Evolutionary conservation across 2,329 filamentous ascomycete genomes (phyloP), one percentile per base, ranked within the genome.

Genomic region (Ophiostoma montium): DNA sequence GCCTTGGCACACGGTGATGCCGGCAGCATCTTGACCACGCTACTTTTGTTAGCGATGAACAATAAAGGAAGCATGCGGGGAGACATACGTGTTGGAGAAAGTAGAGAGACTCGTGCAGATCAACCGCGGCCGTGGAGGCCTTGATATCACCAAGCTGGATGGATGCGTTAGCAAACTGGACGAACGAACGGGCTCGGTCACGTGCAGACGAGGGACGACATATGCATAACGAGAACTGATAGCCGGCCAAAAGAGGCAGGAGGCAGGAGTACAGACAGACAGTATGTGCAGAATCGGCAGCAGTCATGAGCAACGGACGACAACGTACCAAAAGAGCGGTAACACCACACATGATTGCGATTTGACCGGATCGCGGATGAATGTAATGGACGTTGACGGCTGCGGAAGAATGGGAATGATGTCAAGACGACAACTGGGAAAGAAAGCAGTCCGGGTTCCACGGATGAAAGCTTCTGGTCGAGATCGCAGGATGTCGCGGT

Each of bases 11-110:
- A 72, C 72, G 87, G 87, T 79, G 57, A 95, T 90, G 55, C 88
- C 88, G 49, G 81, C 85, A 46, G 88, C 88, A 80, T 95, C 88
- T 64, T 94, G 87, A 48, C 86, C 86, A 60, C 85, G 76, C 54
- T 55, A 27, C 36, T 19, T 18, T 33, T 44, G 42, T 44, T 33
- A 36, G 19, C 30, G 7, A 30, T 11, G 31, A 2, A 5, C 16
- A 2, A 32, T 5, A 12, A 3, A 3, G 18, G 16, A 31, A 10
- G 16, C 35, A 18, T 10, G 4, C 5, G 45, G 23, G 19, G 13
- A 16, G 18, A 54, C 53, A 18, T 13, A 55, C 52, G 62, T 88
- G 65, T 55, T 66, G 82, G 10, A 86, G 75, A 57, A 78, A 78
- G 64, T 82, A 85, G n/a, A 85, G 68, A 36, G 75, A 72, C 63